These are phyloP conservation scores for Neoboletus subvelutipes DNA, from an alignment of 768 basidiomycete species.

Conservation along the genomic window DNA sequence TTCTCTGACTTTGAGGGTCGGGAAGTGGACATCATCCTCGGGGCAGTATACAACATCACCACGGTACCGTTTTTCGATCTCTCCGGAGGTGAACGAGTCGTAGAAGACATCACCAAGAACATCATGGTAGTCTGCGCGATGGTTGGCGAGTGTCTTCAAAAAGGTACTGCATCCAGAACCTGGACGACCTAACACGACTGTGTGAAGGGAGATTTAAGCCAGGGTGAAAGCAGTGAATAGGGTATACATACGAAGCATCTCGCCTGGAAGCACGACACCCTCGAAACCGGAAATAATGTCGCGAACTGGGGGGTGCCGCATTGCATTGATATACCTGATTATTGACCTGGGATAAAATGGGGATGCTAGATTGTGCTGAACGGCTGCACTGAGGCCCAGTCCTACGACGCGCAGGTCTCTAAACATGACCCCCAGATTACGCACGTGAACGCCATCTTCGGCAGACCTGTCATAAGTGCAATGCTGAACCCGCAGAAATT, in stretches of 20 bases:
- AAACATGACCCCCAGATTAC: constrained; percentile 52
- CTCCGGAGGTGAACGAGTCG: constrained; percentile 44
- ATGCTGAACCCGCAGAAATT: not conserved
- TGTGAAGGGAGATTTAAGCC: no score
- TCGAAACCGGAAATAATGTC: constrained; percentile 64
- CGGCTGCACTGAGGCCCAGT: constrained; percentile 40
- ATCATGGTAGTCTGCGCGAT: constrained; percentile 39
- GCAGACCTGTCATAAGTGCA: constrained; percentile 27
- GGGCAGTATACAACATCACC: constrained; percentile 50
- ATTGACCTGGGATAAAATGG: constrained; percentile 46
- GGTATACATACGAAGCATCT: constrained; percentile 67
- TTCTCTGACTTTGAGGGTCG: constrained; percentile 44
- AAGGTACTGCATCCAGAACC: constrained; percentile 58
- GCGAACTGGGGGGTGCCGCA: constrained; percentile 52
- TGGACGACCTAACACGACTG: constrained; percentile 83
- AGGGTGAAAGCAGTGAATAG: constrained; percentile 13
- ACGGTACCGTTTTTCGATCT: constrained; percentile 45
- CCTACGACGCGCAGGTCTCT: constrained; percentile 53
- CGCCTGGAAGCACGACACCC: constrained; percentile 63
- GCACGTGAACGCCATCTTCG: constrained; percentile 31
- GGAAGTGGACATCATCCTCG: no score
- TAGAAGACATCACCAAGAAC: constrained; percentile 46
- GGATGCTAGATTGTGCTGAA: constrained; percentile 53
- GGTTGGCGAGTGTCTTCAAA: constrained; percentile 51
- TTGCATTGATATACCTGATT: constrained; percentile 37